These are phyloP conservation scores for Suillus decipiens DNA, from an alignment of 768 basidiomycete species.

Conservation along the genomic window DNA sequence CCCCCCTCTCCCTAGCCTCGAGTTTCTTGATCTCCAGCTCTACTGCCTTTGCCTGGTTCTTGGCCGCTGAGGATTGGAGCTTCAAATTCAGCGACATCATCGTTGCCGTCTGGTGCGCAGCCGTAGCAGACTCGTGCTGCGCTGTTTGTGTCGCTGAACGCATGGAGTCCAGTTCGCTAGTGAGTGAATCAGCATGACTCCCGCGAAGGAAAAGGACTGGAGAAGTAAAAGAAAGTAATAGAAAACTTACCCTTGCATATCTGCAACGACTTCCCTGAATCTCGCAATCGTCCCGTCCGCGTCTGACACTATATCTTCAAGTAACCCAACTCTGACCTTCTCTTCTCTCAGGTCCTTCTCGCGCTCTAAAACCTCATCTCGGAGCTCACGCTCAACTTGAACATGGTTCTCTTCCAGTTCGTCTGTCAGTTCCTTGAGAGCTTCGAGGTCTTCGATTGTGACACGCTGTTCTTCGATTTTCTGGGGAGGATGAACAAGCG, in stretches of 20 bases:
- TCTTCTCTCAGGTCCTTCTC: conserved; percentile 7
- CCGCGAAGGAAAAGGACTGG: conserved; percentile 2
- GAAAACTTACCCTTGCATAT: conserved; percentile 68
- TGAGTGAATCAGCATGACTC: not conserved
- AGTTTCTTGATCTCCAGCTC: conserved; percentile 87
- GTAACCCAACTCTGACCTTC: conserved; percentile 12
- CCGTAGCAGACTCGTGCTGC: conserved; percentile 78
- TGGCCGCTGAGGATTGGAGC: conserved; percentile 86
- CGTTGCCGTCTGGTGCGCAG: conserved; percentile 86
- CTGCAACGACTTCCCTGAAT: conserved; percentile 89
- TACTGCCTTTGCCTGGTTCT: conserved; percentile 87
- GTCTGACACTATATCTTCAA: conserved; percentile 84
- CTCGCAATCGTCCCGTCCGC: conserved; percentile 86
- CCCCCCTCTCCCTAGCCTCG: conserved; percentile 80
- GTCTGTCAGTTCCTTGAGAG: conserved; percentile 93
- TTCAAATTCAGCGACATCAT: conserved; percentile 95
- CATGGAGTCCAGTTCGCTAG: conserved; percentile 84
- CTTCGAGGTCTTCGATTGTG: conserved; percentile 94
- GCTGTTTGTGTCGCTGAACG: conserved; percentile 85
- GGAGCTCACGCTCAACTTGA: conserved; percentile 88
- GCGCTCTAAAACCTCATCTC: conserved; percentile 64
- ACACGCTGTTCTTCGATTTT: conserved; percentile 98
- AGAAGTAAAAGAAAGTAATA: conserved; percentile 13
- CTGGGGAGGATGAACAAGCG: conserved; percentile 37
- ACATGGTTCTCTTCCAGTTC: conserved; percentile 96